phyloP scores from a whole-genome alignment of 805 yeast genomes.

The Candida sithepensis region DNA sequence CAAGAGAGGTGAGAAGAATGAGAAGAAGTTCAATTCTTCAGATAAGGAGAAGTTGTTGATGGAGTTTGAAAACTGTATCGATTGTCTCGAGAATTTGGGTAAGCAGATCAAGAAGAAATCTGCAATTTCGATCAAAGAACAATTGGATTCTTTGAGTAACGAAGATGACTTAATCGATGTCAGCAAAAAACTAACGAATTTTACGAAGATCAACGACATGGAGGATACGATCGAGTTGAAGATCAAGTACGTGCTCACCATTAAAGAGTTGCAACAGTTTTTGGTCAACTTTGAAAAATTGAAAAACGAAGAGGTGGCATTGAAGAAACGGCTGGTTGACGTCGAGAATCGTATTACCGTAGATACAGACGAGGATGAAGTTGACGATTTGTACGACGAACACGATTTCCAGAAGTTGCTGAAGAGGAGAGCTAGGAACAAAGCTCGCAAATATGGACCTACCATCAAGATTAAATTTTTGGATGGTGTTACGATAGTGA shows the following conservation, averaged over 20 bases:
- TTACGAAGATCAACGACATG: constrained; percentile 43
- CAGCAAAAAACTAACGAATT: constrained; percentile 11
- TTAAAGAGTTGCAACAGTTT: constrained; percentile 41
- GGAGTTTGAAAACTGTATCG: constrained; percentile 55
- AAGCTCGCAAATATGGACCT: constrained; percentile 34
- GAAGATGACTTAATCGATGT: constrained; percentile 30
- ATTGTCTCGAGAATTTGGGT: constrained; percentile 38
- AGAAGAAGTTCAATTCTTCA: constrained; percentile 50
- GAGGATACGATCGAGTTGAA: constrained; percentile 48
- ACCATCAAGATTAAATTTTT: constrained; percentile 33
- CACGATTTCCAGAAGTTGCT: constrained; percentile 11
- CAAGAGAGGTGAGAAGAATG: constrained; percentile 59
- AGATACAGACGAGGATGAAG: constrained; percentile 10
- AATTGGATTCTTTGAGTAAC: background rate
- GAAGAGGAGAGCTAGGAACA: constrained; percentile 8
- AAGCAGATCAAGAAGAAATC: constrained; percentile 12
- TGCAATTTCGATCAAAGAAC: constrained; percentile 2
- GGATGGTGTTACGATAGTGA: constrained; percentile 35
- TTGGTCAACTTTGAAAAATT: constrained; percentile 35
- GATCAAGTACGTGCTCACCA: constrained; percentile 49
- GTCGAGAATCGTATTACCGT: constrained; percentile 8
- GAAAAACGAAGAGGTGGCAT: constrained; percentile 33
- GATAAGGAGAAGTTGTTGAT: constrained; percentile 50
- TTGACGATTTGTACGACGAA: constrained; percentile 28
- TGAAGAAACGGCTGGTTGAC: constrained; percentile 28